Evolutionary conservation across 2,329 filamentous ascomycete species (phyloP), one percentile per base, ranked within the genome.

Genomic region (Ophiostoma sp.): DNA sequence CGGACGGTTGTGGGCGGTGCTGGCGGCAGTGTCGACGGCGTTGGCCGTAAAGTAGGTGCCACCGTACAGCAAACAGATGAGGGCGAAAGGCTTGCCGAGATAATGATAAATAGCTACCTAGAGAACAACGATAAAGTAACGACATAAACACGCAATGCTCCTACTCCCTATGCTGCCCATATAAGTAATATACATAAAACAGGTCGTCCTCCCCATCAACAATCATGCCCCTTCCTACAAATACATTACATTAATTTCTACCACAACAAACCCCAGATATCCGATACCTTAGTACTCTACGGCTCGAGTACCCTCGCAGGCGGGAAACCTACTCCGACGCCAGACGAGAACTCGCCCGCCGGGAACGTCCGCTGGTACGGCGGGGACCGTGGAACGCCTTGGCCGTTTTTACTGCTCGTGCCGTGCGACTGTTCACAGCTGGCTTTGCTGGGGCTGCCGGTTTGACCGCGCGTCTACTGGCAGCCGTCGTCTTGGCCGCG

Each of bases 21-120:
- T 91, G 61, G 90, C 85, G 66, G 89, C 81, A 0, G 95, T 98
- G 84, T 98, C 95, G 80, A 97, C 89, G 15, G 88, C 83, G 84
- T 98, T 98, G 76, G 95, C 95, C 0, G 93, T 94, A 15, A 96
- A 84, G 84, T 98, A 98, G 74, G 95, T 98, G 77, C 93, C 91
- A 75, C 91, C 93, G 85, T 98, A 98, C 59, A 97, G 85, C 82
- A 89, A 84, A 82, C 89, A 87, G 80, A 94, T 91, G 76, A 94
- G 86, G 63, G 84, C 88, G 78, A 92, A 92, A 0, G 92, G 28
- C 15, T 17, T 3, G 4, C 42, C 15, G 6, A 64, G n/a, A 42
- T 15, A 39, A 42, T 42, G 19, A 25, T 25, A 11, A 5, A 55
- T 55, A 25, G 9, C 59, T 64, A 64, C 2, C 59, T 64, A 64